Base-by-base conservation (phyloP, 1,139 yeast genomes). In the Magnusiomyces paraingens region DNA sequence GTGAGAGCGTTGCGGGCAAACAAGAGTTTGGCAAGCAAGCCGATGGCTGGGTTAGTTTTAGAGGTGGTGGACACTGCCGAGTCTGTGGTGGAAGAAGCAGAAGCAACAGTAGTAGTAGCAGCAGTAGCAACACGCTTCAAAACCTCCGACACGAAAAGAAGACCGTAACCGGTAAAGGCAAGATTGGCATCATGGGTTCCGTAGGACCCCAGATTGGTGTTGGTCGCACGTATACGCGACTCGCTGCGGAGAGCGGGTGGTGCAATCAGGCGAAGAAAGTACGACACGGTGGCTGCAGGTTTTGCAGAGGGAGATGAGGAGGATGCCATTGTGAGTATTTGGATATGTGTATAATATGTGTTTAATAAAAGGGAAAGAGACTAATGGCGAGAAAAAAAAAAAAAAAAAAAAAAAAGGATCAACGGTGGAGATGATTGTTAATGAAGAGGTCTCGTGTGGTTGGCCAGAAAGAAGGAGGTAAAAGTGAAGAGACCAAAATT, bases 111-210 rank as follows among this genome's bases (percentile, higher is more conserved):
- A 43, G n/a, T 26, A 61, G 51, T 47, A 51, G 51, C 20, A 57
- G 54, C 44, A 3, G 39, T 45, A 10, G 56, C 57, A n/a, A 55
- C 44, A 29, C 44, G 43, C 41, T 56, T 58, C 29, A 66, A 47
- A 26, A 63, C 48, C n/a, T 64, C 66, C 8, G 66, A 61, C 26
- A 65, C 51, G 38, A 66, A 53, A 47, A 65, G 60, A 21, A 66
- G 55, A 17, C 64, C 59, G 52, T 66, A 66, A 22, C 70, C 68
- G n/a, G 64, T 57, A 32, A 60, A 53, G 3, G 67, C 59, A 41
- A 66, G 55, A 35, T 63, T 60, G 36, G 59, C 53, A 47, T 64
- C 67, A 39, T 55, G 47, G 14, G 29, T 32, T 39, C 53, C 42
- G 36, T 50, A 52, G n/a, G 54, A 50, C 17, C 47, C 50, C 38